Evolutionary conservation across 495 filamentous ascomycete genomes (phyloP).

Genomic region (Hypoxylon perforatum): DNA sequence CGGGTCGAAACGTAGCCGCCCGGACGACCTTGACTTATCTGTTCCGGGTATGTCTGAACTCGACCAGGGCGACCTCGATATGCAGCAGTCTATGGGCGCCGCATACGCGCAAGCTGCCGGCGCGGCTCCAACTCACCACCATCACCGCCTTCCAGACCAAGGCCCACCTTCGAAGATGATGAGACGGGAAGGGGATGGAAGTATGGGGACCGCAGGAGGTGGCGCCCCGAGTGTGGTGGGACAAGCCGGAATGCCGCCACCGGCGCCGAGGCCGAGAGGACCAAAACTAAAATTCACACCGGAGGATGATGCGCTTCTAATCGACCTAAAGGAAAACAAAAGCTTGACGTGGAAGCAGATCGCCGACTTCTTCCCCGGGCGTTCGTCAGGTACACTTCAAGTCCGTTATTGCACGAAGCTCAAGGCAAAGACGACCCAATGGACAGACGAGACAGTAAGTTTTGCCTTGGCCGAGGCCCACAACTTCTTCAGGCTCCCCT

Average conservation of each 20-base stretch:
- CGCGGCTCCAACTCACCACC: conserved; percentile 69
- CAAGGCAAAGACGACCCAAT: conserved; percentile 89
- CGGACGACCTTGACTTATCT: conserved; percentile 62
- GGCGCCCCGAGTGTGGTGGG: conserved; percentile 80
- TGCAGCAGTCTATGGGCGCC: conserved; percentile 60
- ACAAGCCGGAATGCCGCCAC: conserved; percentile 82
- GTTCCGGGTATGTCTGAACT: conserved; percentile 60
- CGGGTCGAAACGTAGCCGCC: conserved; percentile 58
- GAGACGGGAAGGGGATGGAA: conserved; percentile 61
- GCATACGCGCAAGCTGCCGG: conserved; percentile 54
- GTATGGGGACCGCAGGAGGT: conserved; percentile 49
- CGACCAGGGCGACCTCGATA: conserved; percentile 60
- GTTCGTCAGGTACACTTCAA: conserved; percentile 87
- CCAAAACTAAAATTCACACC: conserved; percentile 91
- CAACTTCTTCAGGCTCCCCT: conserved; percentile 12
- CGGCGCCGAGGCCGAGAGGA: conserved; percentile 78
- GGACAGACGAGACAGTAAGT: conserved; percentile 91
- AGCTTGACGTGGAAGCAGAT: conserved; percentile 96
- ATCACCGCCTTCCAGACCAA: conserved; percentile 76
- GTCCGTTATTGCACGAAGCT: conserved; percentile 94
- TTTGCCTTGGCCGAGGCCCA: conserved; percentile 22
- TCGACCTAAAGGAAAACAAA: conserved; percentile 92
- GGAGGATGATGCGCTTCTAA: conserved; percentile 84
- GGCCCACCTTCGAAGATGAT: conserved; percentile 67
- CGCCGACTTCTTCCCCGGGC: conserved; percentile 89